phyloP scores from a whole-genome alignment of 23 red algal species.

The Gracilaria domingensis region DNA sequence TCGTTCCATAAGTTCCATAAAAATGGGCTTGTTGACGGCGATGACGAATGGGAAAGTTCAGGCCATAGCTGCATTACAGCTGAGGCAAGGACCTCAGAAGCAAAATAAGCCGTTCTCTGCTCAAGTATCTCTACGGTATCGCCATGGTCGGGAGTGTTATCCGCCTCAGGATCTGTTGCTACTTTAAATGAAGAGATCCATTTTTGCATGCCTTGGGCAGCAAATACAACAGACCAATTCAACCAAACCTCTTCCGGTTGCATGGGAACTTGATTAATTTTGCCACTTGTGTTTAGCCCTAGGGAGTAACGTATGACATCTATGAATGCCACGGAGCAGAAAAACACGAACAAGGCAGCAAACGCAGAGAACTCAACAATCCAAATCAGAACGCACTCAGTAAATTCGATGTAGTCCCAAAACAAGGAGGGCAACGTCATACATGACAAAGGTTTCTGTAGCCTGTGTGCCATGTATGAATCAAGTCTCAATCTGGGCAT shows the following conservation, averaged over 20 bases:
- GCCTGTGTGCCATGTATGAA: neutral
- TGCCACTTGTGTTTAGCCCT: neutral
- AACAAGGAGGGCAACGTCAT: neutral
- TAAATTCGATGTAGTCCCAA: neutral
- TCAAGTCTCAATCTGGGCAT: slow-evolving; percentile 8
- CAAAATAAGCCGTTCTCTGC: slow-evolving; percentile 8
- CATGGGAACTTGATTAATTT: slow-evolving; percentile 8
- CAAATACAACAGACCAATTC: slow-evolving; percentile 52
- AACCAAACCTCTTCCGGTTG: slow-evolving; percentile 54
- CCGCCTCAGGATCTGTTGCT: neutral
- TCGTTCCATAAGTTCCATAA: slow-evolving; percentile 44
- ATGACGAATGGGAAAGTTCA: neutral
- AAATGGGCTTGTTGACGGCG: slow-evolving; percentile 10
- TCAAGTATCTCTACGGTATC: neutral
- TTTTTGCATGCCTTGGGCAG: slow-evolving; percentile 31
- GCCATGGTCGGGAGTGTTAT: too few relatives aligned
- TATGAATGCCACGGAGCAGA: neutral
- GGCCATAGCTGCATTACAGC: slow-evolving; percentile 38
- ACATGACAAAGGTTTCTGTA: slow-evolving; percentile 3
- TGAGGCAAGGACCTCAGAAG: slow-evolving; percentile 25
- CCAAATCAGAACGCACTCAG: neutral
- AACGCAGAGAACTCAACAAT: neutral
- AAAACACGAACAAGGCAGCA: neutral
- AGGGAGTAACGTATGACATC: slow-evolving; percentile 30
- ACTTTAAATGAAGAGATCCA: slow-evolving; percentile 28